These are phyloP conservation scores for Leucocoprinus gongylophorus DNA, from an alignment of 1,284 basidiomycete species.

Conservation along the genomic window DNA sequence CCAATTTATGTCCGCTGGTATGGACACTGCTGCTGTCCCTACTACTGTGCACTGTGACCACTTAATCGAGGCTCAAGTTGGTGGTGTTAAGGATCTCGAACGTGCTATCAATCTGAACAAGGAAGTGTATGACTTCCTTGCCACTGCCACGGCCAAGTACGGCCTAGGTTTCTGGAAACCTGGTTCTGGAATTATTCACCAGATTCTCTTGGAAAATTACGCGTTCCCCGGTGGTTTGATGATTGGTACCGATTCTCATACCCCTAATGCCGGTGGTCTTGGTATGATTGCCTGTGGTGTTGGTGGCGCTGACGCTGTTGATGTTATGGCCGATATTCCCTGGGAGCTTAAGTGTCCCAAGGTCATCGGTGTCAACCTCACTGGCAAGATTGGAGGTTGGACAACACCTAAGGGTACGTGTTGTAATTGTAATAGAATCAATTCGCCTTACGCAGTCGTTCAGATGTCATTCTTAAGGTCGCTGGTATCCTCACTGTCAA, in stretches of 20 bases:
- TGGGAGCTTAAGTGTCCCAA: conserved; percentile 99
- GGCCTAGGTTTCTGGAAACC: conserved; percentile 99
- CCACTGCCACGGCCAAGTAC: conserved; percentile 97
- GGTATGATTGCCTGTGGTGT: conserved; percentile 99
- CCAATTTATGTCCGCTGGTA: conserved; percentile 99
- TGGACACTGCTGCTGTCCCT: conserved; percentile 95
- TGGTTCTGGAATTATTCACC: conserved; percentile 97
- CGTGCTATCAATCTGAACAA: conserved; percentile 94
- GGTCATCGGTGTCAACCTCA: conserved; percentile 96
- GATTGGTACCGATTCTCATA: conserved; percentile 99
- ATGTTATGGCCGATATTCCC: conserved; percentile 95
- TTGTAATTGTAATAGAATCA: not conserved
- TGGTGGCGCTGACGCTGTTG: conserved; percentile 98
- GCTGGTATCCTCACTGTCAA: conserved; percentile 97
- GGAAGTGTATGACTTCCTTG: conserved; percentile 99
- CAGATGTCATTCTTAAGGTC: conserved; percentile 93
- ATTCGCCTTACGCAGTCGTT: conserved; percentile 23
- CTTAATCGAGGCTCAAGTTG: conserved; percentile 95
- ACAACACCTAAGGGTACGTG: conserved; percentile 87
- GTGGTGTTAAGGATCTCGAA: conserved; percentile 89
- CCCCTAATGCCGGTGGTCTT: conserved; percentile 97
- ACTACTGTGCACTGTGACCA: conserved; percentile 99
- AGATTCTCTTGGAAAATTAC: conserved; percentile 98
- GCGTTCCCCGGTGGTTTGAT: conserved; percentile 98
- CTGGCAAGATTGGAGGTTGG: conserved; percentile 95